A percentile compares a stretch with the other conserved stretches of the same genome.
Conservation (phyloP, 257 asterid genomes). For the Solanum sejunctum region DNA sequence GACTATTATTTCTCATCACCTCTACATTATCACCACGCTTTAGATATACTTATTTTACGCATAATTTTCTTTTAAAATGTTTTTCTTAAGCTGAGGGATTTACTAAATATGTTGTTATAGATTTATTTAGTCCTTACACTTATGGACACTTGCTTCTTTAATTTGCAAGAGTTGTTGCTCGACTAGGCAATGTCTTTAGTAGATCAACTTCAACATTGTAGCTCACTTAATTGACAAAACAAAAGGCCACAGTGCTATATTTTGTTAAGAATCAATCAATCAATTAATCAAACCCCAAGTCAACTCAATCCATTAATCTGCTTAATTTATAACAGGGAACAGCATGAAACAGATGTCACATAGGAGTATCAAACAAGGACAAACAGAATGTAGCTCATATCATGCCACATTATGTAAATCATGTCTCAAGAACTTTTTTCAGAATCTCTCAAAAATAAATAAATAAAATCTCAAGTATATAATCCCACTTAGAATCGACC, state of each 20-base stretch:
- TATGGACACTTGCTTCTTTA: background rate
- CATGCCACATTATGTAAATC: background rate
- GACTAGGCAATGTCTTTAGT: background rate
- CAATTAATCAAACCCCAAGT: background rate
- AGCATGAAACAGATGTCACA: background rate
- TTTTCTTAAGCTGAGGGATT: too few relatives aligned
- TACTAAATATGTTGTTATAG: background rate
- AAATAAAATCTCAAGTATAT: background rate
- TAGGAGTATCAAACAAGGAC: background rate
- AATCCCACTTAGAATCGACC: background rate
- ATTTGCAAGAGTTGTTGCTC: background rate
- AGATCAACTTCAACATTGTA: background rate
- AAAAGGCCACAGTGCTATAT: background rate
- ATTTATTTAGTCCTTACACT: background rate
- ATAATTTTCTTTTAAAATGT: too few relatives aligned
- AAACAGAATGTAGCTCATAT: background rate
- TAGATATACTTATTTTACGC: too few relatives aligned
- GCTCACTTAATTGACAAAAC: background rate
- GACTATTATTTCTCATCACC: too few relatives aligned
- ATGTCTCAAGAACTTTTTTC: background rate
- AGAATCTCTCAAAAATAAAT: background rate
- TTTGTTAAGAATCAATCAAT: background rate
- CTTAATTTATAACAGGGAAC: background rate
- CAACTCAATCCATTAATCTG: background rate
- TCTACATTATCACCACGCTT: too few relatives aligned